Conservation (phyloP, 352 stramenopile genomes). For the Phytophthora sp. region DNA sequence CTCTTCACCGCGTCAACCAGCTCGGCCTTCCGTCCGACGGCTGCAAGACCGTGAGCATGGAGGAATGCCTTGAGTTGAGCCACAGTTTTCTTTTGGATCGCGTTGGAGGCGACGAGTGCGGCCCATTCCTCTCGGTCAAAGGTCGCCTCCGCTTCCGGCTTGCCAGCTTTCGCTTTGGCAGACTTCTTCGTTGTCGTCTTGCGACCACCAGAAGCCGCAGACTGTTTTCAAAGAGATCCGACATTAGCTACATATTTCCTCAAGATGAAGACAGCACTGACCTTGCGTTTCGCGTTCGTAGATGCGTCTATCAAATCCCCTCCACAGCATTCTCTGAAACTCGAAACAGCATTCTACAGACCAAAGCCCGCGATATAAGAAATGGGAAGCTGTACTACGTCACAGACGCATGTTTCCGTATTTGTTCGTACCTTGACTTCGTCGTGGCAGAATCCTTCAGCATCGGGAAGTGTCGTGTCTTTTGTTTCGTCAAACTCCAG, state of each 20-base stretch:
- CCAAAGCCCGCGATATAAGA: not conserved
- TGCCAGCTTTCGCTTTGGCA: conserved; percentile 20
- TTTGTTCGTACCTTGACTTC: conserved; percentile 63
- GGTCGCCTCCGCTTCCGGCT: conserved; percentile 39
- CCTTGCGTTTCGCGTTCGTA: conserved; percentile 57
- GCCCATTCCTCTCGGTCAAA: conserved; percentile 62
- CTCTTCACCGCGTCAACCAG: conserved; percentile 55
- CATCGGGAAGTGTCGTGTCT: conserved; percentile 78
- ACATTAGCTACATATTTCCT: too few species aligned
- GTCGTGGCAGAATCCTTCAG: conserved; percentile 65
- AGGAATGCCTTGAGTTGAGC: conserved; percentile 76
- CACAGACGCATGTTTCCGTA: too few species aligned
- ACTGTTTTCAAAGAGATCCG: conserved; percentile 18
- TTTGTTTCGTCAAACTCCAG: conserved; percentile 81
- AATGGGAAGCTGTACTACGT: too few species aligned
- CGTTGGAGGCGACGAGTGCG: conserved; percentile 45
- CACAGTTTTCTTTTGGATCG: conserved; percentile 79
- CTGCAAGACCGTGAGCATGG: conserved; percentile 45
- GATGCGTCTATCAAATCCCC: conserved; percentile 56
- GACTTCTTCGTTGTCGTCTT: conserved; percentile 53
- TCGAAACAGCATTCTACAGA: conserved; percentile 48
- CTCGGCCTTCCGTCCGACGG: conserved; percentile 66
- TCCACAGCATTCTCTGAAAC: conserved; percentile 55
- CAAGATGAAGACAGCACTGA: too few species aligned
- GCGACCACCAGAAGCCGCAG: conserved; percentile 23